Evolutionary conservation across 2,329 filamentous ascomycete genomes (phyloP).

Genomic region (Niveomyces coronatus): DNA sequence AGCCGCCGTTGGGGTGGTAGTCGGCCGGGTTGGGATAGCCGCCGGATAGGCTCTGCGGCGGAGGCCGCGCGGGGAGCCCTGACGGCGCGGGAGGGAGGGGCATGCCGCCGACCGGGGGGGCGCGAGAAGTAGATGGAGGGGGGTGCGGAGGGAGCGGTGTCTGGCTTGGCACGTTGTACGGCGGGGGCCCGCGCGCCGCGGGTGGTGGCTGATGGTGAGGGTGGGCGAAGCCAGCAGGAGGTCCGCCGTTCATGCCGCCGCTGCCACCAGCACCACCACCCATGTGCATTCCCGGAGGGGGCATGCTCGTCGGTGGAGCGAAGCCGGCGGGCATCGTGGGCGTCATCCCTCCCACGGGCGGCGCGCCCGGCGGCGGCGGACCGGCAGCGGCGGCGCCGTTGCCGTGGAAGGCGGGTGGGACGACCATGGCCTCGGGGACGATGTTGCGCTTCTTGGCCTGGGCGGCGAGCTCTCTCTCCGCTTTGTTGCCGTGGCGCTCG

Average conservation of each 20-base stretch:
- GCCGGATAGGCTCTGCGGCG: slow-evolving; percentile 35
- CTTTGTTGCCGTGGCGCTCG: slow-evolving; percentile 88
- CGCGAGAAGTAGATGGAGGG: slow-evolving; percentile 18
- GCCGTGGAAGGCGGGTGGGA: slow-evolving; percentile 68
- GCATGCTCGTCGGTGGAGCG: slow-evolving; percentile 20
- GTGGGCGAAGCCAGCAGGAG: slow-evolving; percentile 26
- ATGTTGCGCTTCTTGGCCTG: slow-evolving; percentile 94
- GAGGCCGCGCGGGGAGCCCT: slow-evolving; percentile 39
- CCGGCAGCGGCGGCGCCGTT: slow-evolving; percentile 14
- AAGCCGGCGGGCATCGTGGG: slow-evolving; percentile 21
- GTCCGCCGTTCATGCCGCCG: slow-evolving; percentile 9
- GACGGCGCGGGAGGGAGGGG: slow-evolving; percentile 38
- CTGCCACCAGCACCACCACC: slow-evolving; percentile 15
- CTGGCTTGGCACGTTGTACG: slow-evolving; percentile 20
- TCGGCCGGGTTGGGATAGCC: slow-evolving; percentile 37
- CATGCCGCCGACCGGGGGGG: slow-evolving; percentile 11
- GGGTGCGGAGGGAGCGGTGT: slow-evolving; percentile 14
- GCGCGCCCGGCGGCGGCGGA: slow-evolving; percentile 14
- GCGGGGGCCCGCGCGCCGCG: slow-evolving; percentile 21
- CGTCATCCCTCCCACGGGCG: slow-evolving; percentile 12
- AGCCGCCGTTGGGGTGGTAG: slow-evolving; percentile 32
- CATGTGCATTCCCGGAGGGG: slow-evolving; percentile 14
- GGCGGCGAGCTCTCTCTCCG: slow-evolving; percentile 81
- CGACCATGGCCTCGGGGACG: slow-evolving; percentile 64
- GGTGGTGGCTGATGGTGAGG: slow-evolving; percentile 17